Conservation (phyloP, 805 yeast species). For the Teunomyces kruisii region DNA sequence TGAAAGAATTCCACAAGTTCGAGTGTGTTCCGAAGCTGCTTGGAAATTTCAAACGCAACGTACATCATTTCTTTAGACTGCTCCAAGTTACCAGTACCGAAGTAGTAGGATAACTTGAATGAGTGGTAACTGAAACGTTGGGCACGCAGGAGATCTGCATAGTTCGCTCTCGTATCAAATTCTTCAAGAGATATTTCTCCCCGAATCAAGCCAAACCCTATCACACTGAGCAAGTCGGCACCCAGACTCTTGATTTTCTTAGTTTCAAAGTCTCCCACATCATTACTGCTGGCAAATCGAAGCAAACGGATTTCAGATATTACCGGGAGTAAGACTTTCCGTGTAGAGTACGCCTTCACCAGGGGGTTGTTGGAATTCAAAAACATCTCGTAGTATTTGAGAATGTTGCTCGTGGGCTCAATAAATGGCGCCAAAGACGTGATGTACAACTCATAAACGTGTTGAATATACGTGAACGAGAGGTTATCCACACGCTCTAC, state of each 20-base stretch:
- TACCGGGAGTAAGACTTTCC: conserved; percentile 11
- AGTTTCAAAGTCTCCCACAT: neutral
- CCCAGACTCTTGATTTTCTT: neutral
- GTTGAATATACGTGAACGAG: conserved; percentile 33
- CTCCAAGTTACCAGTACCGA: conserved; percentile 14
- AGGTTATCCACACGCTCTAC: conserved; percentile 32
- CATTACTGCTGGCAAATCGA: neutral
- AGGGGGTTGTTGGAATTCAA: conserved; percentile 14
- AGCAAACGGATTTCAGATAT: conserved; percentile 5
- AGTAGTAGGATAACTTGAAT: conserved; percentile 11
- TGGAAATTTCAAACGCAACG: conserved; percentile 17
- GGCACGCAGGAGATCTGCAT: conserved; percentile 5
- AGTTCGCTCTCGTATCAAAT: conserved; percentile 3
- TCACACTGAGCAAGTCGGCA: neutral
- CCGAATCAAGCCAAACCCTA: conserved; percentile 7
- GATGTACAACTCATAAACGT: conserved; percentile 43
- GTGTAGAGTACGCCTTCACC: conserved; percentile 6
- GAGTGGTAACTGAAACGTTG: conserved; percentile 11
- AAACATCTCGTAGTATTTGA: conserved; percentile 24
- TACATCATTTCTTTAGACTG: conserved; percentile 17
- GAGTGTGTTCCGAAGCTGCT: conserved; percentile 21
- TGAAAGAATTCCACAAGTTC: conserved; percentile 23
- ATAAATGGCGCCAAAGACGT: conserved; percentile 40
- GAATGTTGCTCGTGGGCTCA: conserved; percentile 38
- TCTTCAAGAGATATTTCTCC: conserved; percentile 11